Evolutionary conservation across 495 filamentous ascomycete species (phyloP), one percentile per base, ranked within the genome.

Genomic region (Penicillium argentinense): DNA sequence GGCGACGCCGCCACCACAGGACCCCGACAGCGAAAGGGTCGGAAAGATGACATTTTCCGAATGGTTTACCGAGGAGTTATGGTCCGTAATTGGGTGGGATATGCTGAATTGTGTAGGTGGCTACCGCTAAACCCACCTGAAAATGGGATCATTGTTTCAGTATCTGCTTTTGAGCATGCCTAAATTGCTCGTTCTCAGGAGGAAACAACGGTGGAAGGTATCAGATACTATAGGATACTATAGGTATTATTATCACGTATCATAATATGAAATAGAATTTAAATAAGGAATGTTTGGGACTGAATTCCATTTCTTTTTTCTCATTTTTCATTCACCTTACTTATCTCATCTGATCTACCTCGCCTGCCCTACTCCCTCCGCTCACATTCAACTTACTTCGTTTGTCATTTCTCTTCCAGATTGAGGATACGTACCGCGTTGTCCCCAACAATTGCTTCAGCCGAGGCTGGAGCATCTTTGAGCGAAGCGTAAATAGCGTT

Each of bases 371-470:
- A n/a, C n/a, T n/a, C n/a, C n/a, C n/a, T n/a, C n/a, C n/a, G n/a
- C n/a, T n/a, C n/a, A n/a, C n/a, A n/a, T n/a, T n/a, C n/a, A n/a
- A n/a, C n/a, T 36, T 0, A 18, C 21, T 21, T 8, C 8, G 21
- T 2, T 36, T 22, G 4, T 9, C 12, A 12, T 1, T 39, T 1
- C 17, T 73, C 76, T 51, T 68, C 56, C 42, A 90, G 52, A 40
- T 76, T 73, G 29, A 91, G 62, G 36, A 89, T 72, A 37, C 72
- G 73, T 16, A 85, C 62, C 1, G 87, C 88, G 71, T 92, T 91
- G 6, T 74, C 79, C 5, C 87, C 88, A 63, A 91, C 67, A 3
- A 88, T 76, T 14, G 67, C 72, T 34, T 54, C 64, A 5, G 69
- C 72, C 16, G 69, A 71, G 24, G 74, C 71, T 4, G 65, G 58